These are phyloP conservation scores for Ilyonectria destructans DNA, from an alignment of 2,329 filamentous ascomycete species.

Conservation along the genomic window DNA sequence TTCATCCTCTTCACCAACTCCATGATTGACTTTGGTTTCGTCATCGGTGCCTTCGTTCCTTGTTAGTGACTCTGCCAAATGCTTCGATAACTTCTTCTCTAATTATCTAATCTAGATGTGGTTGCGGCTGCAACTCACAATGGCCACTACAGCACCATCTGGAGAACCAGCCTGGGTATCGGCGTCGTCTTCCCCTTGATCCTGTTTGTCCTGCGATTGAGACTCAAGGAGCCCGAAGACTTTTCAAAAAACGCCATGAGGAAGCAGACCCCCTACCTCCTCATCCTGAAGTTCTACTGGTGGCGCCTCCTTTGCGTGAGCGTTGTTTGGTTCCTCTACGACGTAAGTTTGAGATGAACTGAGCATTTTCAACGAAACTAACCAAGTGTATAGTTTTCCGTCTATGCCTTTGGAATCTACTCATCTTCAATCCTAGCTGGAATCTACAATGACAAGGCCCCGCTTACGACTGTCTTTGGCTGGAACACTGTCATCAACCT, in stretches of 20 bases:
- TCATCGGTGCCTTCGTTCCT: slow-evolving; percentile 85
- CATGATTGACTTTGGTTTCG: slow-evolving; percentile 88
- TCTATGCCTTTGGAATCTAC: slow-evolving; percentile 91
- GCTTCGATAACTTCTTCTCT: rapidly evolving
- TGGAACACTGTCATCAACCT: slow-evolving; percentile 92
- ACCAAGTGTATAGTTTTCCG: slow-evolving; percentile 71
- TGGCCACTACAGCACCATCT: slow-evolving; percentile 80
- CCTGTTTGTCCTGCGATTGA: slow-evolving; percentile 80
- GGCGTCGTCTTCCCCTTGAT: slow-evolving; percentile 84
- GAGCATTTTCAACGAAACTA: background rate
- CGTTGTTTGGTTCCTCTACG: slow-evolving; percentile 89
- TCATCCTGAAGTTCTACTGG: slow-evolving; percentile 80
- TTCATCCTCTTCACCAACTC: slow-evolving; percentile 93
- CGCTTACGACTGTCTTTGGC: slow-evolving; percentile 85
- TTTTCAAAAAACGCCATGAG: slow-evolving; percentile 81
- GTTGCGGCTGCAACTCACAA: slow-evolving; percentile 72
- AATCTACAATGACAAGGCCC: slow-evolving; percentile 71
- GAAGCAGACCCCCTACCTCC: slow-evolving; percentile 68
- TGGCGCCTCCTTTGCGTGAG: slow-evolving; percentile 79
- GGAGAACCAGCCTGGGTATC: slow-evolving; percentile 86
- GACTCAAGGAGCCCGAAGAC: slow-evolving; percentile 84
- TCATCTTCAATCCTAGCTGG: slow-evolving; percentile 81
- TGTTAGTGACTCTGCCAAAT: slow-evolving; percentile 51
- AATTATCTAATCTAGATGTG: slow-evolving; percentile 54
- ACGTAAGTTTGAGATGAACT: slow-evolving; percentile 62